Evolutionary conservation across 2,329 filamentous ascomycete genomes (phyloP).

Genomic region (Thielaviopsis punctulata): DNA sequence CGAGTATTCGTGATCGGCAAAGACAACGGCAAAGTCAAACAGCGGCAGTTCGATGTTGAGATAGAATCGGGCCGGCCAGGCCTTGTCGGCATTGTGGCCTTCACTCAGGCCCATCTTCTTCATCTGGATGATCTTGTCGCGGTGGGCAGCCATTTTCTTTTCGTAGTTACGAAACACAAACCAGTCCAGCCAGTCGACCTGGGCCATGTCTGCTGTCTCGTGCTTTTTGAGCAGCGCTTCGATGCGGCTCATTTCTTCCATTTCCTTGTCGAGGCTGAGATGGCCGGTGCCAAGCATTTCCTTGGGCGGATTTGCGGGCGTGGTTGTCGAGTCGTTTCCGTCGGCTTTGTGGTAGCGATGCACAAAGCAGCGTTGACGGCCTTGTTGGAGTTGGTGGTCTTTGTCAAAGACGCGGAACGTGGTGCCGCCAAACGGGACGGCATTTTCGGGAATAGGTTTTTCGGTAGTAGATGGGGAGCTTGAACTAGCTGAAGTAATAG

Average conservation of each 20-base stretch:
- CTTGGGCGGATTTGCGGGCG: slow-evolving; percentile 45
- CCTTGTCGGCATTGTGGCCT: slow-evolving; percentile 15
- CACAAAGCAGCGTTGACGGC: slow-evolving; percentile 76
- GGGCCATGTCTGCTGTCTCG: slow-evolving; percentile 88
- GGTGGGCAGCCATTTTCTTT: slow-evolving; percentile 33
- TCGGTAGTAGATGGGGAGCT: slow-evolving; percentile 50
- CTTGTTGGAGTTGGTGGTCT: slow-evolving; percentile 81
- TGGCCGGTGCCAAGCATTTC: slow-evolving; percentile 32
- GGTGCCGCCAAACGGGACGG: slow-evolving; percentile 84
- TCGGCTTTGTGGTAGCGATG: slow-evolving; percentile 73
- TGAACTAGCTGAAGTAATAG: slow-evolving; percentile 37
- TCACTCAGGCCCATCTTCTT: slow-evolving; percentile 19
- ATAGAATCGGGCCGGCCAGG: slow-evolving; percentile 39
- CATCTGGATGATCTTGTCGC: slow-evolving; percentile 17
- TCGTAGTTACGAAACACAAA: slow-evolving; percentile 84
- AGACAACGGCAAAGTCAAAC: slow-evolving; percentile 91
- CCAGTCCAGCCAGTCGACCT: slow-evolving; percentile 89
- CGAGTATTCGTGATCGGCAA: slow-evolving; percentile 83
- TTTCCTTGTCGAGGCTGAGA: slow-evolving; percentile 43
- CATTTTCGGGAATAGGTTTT: slow-evolving; percentile 48
- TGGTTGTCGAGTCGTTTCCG: slow-evolving; percentile 62
- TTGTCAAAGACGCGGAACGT: slow-evolving; percentile 84
- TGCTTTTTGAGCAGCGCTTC: slow-evolving; percentile 91
- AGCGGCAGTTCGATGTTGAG: slow-evolving; percentile 83
- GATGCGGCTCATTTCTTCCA: slow-evolving; percentile 74